Conservation (phyloP, 2,329 filamentous ascomycete species). For the Alternaria ethzedia region DNA sequence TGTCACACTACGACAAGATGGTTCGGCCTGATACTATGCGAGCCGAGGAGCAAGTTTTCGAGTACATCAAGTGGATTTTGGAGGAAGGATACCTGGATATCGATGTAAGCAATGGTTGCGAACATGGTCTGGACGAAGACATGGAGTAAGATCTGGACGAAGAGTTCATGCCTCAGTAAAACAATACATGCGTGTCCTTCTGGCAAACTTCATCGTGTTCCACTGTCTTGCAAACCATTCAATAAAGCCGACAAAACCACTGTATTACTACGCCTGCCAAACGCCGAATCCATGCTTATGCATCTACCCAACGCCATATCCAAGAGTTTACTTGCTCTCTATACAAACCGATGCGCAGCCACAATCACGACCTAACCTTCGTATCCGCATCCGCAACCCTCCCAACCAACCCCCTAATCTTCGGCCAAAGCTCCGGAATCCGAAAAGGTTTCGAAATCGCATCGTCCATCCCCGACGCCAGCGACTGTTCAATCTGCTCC, state of each 20-base stretch:
- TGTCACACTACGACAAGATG: neutral
- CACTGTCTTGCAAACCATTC: too few relatives aligned
- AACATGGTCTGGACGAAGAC: neutral
- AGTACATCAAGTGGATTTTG: neutral
- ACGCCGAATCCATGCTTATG: neutral
- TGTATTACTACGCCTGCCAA: neutral
- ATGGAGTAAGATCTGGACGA: too few relatives aligned
- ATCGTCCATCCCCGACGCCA: slow-evolving; percentile 42
- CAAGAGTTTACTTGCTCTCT: too few relatives aligned
- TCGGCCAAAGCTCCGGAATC: slow-evolving; percentile 32
- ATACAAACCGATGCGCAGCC: too few relatives aligned
- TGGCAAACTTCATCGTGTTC: too few relatives aligned
- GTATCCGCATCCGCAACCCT: slow-evolving; percentile 3
- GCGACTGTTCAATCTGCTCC: slow-evolving; percentile 39
- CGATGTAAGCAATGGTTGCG: neutral
- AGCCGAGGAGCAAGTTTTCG: neutral
- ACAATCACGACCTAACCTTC: neutral
- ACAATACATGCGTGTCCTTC: too few relatives aligned
- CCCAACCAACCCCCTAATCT: slow-evolving; percentile 16
- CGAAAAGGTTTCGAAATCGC: slow-evolving; percentile 36
- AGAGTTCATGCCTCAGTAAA: too few relatives aligned
- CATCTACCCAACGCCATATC: neutral
- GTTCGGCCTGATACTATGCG: neutral
- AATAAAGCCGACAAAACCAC: too few relatives aligned
- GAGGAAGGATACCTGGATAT: neutral